Base-by-base conservation (phyloP, 345 rosid genomes). In the Conringia planisiliqua region DNA sequence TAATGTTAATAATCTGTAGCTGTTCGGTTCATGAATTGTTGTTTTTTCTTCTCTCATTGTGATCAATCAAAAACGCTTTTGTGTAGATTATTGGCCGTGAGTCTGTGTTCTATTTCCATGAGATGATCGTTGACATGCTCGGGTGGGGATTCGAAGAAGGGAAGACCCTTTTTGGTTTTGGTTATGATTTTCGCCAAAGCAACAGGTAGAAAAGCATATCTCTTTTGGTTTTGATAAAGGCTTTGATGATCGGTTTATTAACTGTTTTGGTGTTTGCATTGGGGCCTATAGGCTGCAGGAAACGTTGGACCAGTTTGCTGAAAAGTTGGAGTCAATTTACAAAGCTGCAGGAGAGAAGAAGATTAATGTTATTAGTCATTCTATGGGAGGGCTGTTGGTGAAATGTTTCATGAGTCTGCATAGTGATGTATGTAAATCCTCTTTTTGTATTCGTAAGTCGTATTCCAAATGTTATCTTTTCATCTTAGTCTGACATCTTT, bases 61-160 rank as follows among this genome's bases (percentile, higher is more conserved):
- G 3, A 51, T 4, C 11, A 24, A n/a, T 18, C 0, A n/a, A 52
- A 62, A 1, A 8, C 4, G 4, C 30, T 27, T 57, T 39, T 47
- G 0, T 79, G 75, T 86, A 94, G 98, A 77, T 94, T 52, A 35
- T 94, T 73, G 98, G 98, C 18, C 86, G 92, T 5, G 98, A 94
- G 8, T 83, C 83, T 74, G 96, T 91, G 26, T 90, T 57, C 72
- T 91, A 94, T 86, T 94, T 87, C 74, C 99, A 91, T 42, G 99
- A 94, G 77, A 94, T 94, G 99, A 94, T 91, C 46, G 85, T 84
- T 57, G 92, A 94, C 82, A 90, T 94, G 99, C 76, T 84, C 68
- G 84, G 84, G 36, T 94, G 97, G 99, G 99, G 99, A 18, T 94
- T 94, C 48, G 85, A 91, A 81, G 97, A 94, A 81, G 97, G 97